Evolutionary conservation across 305 asterid species (phyloP).

Genomic region (Fraxinus nigra): DNA sequence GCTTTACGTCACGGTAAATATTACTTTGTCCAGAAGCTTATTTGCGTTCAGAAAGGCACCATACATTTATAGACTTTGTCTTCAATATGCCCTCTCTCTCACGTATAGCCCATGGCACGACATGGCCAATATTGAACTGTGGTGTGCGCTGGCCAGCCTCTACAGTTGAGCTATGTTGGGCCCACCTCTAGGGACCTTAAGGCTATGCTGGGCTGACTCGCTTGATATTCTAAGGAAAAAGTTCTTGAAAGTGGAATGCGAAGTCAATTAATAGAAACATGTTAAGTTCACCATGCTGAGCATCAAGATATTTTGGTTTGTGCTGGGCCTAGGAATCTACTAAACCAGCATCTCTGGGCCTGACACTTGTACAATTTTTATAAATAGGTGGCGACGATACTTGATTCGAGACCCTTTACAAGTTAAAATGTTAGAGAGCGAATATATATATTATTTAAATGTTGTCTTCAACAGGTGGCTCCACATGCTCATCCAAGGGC

Average conservation of each 20-base stretch:
- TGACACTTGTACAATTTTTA: not conserved
- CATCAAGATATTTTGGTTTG: not conserved
- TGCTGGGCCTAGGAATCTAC: not conserved
- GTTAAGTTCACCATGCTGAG: not conserved
- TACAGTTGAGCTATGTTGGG: not conserved
- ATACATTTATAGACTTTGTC: not conserved
- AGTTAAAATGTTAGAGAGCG: not conserved
- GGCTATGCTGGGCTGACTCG: not conserved
- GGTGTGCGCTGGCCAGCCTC: not conserved
- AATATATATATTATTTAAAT: not conserved
- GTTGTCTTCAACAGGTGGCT: constrained; percentile 4
- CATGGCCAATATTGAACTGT: not conserved
- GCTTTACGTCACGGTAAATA: not conserved
- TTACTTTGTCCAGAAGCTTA: not conserved
- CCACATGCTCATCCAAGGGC: constrained; percentile 72
- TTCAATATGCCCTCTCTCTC: not conserved
- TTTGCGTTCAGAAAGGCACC: not conserved
- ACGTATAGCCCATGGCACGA: not conserved
- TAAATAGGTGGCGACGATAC: not conserved
- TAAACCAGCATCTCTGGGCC: not conserved
- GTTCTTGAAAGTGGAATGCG: not conserved
- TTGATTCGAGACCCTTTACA: not conserved
- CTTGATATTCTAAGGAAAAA: not conserved
- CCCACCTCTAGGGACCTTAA: not conserved
- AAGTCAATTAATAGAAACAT: not conserved